Conservation (phyloP, 106 monocot genomes). For the Agapanthus africanus region DNA sequence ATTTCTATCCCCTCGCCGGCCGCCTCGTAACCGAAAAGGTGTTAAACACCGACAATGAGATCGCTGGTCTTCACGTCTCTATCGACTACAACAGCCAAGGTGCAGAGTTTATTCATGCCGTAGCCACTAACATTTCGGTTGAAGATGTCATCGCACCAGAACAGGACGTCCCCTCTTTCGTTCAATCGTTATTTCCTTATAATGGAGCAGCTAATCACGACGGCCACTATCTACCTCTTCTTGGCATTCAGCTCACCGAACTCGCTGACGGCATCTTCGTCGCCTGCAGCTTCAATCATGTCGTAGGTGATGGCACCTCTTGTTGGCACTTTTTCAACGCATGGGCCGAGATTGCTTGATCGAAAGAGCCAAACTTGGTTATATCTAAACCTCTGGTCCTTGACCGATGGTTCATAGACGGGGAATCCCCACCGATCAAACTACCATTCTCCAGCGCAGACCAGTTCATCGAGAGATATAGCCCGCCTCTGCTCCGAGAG, state of each 20-base stretch:
- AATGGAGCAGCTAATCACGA: conserved; percentile 44
- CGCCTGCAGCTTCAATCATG: conserved; percentile 55
- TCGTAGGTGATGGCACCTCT: conserved; percentile 51
- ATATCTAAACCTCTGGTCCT: conserved; percentile 36
- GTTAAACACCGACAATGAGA: background rate
- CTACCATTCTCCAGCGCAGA: conserved; percentile 32
- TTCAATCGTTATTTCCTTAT: conserved; percentile 42
- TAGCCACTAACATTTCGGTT: background rate
- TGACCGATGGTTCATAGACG: conserved; percentile 56
- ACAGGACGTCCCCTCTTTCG: conserved; percentile 29
- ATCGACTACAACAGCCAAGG: conserved; percentile 7
- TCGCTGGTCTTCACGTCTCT: background rate
- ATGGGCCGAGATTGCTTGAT: conserved; percentile 13
- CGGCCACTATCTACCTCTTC: conserved; percentile 40
- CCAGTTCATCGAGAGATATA: conserved; percentile 28
- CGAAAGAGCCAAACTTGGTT: background rate
- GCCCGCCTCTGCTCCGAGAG: conserved; percentile 34
- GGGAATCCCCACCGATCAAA: conserved; percentile 31
- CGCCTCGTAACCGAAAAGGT: conserved; percentile 29
- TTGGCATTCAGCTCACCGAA: conserved; percentile 62
- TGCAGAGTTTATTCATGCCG: conserved; percentile 5
- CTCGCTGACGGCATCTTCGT: conserved; percentile 61
- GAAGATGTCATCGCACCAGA: conserved; percentile 1
- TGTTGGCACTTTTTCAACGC: conserved; percentile 57
- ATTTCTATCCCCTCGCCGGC: conserved; percentile 82